Evolutionary conservation across 352 stramenopile genomes (phyloP).

Genomic region (Phytopythium boreale): DNA sequence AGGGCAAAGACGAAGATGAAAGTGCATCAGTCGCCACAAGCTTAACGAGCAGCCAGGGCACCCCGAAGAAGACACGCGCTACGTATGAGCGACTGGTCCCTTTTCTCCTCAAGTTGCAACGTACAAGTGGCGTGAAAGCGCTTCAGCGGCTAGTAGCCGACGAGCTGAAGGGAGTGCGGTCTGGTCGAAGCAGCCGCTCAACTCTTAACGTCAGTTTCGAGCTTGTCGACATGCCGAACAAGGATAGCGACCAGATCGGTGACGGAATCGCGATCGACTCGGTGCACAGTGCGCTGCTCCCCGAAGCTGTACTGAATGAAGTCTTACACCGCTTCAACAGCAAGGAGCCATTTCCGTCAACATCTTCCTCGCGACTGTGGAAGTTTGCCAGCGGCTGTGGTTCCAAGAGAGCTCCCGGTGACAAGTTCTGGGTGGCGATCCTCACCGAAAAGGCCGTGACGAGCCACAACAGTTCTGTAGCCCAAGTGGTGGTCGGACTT

Average conservation of each 20-base stretch:
- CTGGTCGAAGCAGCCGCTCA: background rate
- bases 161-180: background rate
- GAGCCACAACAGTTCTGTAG: background rate
- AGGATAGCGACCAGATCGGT: background rate
- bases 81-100: background rate
- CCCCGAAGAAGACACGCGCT: background rate
- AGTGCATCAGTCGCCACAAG: background rate
- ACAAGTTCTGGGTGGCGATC: conserved; percentile 1
- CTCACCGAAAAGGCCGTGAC: background rate
- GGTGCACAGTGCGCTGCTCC: background rate
- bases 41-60: background rate
- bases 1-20: background rate
- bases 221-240: background rate
- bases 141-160: conserved; percentile 2
- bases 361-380: background rate
- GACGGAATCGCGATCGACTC: background rate
- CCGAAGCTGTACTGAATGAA: background rate
- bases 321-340: background rate
- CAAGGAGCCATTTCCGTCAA: background rate
- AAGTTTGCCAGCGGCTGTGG: background rate
- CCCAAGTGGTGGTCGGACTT: background rate
- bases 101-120: background rate
- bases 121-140: background rate
- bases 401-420: background rate
- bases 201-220: background rate